Base-by-base conservation (phyloP, 257 asterid species). In the Sherardia arvensis region DNA sequence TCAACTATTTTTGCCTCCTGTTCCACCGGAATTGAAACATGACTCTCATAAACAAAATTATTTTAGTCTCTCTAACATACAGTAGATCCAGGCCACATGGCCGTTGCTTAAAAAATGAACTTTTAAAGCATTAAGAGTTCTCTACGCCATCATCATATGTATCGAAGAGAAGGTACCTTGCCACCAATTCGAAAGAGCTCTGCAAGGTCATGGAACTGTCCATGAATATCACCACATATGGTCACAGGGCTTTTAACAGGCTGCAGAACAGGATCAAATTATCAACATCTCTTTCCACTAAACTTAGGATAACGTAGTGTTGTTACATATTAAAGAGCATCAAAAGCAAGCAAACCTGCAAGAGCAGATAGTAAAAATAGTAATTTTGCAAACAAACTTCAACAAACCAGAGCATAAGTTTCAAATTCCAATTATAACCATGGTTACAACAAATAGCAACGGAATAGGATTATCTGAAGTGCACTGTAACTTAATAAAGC, bases 231-330 rank as follows among this genome's bases (percentile, higher is more conserved):
- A 71, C 96, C 94, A 72, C 96, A 88, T 65, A 85, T 88, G 68
- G 96, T 85, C 62, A 88, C 96, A 53, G 96, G 96, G 79, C 96
- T 88, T 70, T 79, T 85, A 70, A 88, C 95, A 26, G 95, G 96
- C 95, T 85, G 83, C 80, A 81, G 36, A 59, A 55, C 53, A 69
- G 70, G 65, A 76, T 60, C 32, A 65, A 49, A 47, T n/a, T 26
- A 66, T 30, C 5, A 14, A 7, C 26, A 62, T 38, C 34, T 47
- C 17, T 69, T 49, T 49, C 20, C 53, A n/a, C 20, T 8, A 33
- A 26, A 67, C 28, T 30, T 34, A 17, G 53, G 36, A n/a, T n/a
- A 54, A 62, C 1, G 43, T 5, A 5, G 4, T 17, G 14, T 32
- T 23, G 32, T 25, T 12, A 23, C 63, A 54, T n/a, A n/a, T n/a